Conservation (phyloP, 108 stramenopile genomes). For the Cyclotella distinguenda region DNA sequence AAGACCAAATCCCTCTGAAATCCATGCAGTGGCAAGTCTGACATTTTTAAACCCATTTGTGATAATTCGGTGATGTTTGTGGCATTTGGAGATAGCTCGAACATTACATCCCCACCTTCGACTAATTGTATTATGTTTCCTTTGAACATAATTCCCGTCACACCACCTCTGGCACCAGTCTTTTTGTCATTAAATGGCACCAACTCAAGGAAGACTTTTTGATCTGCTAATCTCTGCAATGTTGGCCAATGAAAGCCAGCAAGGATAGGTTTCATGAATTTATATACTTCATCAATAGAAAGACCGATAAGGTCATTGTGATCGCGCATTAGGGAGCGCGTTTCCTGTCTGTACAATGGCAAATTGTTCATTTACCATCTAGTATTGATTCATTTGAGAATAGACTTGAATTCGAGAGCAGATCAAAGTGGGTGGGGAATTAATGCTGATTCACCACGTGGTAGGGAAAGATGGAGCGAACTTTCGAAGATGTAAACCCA, state of each 20-base stretch:
- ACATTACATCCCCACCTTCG: constrained; percentile 33
- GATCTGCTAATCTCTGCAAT: constrained; percentile 51
- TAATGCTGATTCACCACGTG: constrained; percentile 34
- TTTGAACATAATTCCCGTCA: constrained; percentile 24
- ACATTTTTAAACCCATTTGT: constrained; percentile 56
- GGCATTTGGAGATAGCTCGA: constrained; percentile 55
- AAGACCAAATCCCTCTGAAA: constrained; percentile 65
- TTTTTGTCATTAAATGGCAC: constrained; percentile 20
- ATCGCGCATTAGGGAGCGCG: constrained; percentile 23
- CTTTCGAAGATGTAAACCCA: constrained; percentile 8
- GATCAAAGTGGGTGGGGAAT: no score
- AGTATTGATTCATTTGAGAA: background rate
- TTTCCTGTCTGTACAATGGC: constrained; percentile 55
- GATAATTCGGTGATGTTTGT: constrained; percentile 55
- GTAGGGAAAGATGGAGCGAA: constrained; percentile 57
- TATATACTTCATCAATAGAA: constrained; percentile 39
- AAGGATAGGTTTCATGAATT: constrained; percentile 46
- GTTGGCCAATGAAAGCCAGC: constrained; percentile 54
- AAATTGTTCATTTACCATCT: constrained; percentile 48
- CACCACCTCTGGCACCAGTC: constrained; percentile 14
- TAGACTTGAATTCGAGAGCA: background rate
- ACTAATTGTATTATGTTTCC: constrained; percentile 29
- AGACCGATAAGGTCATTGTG: constrained; percentile 29
- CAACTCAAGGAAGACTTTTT: constrained; percentile 51
- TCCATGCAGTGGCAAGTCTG: constrained; percentile 57